These are phyloP conservation scores for Carex scoparia DNA, from an alignment of 176 grass and related monocot genomes.

Conservation along the genomic window DNA sequence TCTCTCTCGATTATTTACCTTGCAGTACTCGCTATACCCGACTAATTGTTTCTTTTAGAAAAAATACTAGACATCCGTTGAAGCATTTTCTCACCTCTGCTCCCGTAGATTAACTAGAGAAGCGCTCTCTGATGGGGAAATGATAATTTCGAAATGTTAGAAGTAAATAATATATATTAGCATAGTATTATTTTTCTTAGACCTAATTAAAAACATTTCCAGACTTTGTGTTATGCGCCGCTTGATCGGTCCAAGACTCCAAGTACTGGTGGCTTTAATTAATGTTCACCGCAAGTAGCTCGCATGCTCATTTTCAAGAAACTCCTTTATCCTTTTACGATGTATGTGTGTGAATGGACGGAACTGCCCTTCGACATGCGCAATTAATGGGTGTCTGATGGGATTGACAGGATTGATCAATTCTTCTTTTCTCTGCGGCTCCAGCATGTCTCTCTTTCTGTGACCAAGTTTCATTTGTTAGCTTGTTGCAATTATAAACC, in stretches of 20 bases:
- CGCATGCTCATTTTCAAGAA: slow-evolving; percentile 18
- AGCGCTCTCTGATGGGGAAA: not conserved
- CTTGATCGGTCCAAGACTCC: not conserved
- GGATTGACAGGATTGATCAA: slow-evolving; percentile 1
- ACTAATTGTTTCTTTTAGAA: not conserved
- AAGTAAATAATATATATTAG: not conserved
- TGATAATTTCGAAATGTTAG: not conserved
- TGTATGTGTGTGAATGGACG: not conserved
- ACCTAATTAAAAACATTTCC: not conserved
- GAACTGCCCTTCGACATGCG: not conserved
- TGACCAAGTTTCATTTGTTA: not conserved
- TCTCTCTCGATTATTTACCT: not conserved
- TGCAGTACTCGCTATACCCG: not conserved
- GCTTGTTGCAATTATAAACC: not conserved
- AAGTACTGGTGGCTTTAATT: not conserved
- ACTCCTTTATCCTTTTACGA: not conserved
- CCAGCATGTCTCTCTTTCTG: slow-evolving; percentile 23
- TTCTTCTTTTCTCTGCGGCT: not conserved
- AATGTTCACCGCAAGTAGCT: not conserved
- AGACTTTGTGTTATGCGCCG: not conserved
- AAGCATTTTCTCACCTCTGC: not conserved
- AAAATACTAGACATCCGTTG: not conserved
- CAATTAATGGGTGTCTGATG: slow-evolving; percentile 16
- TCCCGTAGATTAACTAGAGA: not conserved
- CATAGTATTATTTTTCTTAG: not conserved